phyloP scores from a whole-genome alignment of 176 grass and related monocot genomes.

The Avena insularis region DNA sequence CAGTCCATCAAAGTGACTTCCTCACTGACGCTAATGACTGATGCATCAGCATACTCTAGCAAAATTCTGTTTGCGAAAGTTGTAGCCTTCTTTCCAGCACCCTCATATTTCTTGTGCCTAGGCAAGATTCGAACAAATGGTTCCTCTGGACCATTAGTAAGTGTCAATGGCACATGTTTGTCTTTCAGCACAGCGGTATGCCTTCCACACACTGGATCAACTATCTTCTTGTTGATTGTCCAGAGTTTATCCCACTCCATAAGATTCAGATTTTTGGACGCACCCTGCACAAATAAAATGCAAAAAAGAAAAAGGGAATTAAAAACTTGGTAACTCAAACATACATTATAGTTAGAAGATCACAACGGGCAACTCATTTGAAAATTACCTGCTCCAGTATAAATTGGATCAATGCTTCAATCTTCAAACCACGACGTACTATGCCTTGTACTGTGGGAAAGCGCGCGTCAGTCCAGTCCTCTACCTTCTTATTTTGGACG shows the following conservation, averaged over 20 bases:
- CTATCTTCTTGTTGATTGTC: slow-evolving; percentile 95
- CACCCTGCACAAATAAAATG: slow-evolving; percentile 61
- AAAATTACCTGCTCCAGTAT: slow-evolving; percentile 82
- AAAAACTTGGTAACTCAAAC: background rate
- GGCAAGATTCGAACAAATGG: slow-evolving; percentile 69
- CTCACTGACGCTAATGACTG: slow-evolving; percentile 59
- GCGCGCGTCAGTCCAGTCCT: slow-evolving; percentile 88
- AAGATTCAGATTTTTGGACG: slow-evolving; percentile 94
- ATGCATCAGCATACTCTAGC: slow-evolving; percentile 81
- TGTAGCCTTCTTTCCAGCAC: slow-evolving; percentile 87
- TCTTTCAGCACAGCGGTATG: slow-evolving; percentile 80
- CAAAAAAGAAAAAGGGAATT: slow-evolving; percentile 26
- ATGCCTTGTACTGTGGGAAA: slow-evolving; percentile 95
- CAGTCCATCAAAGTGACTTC: slow-evolving; percentile 98
- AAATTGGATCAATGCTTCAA: slow-evolving; percentile 90
- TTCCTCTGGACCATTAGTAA: slow-evolving; percentile 81
- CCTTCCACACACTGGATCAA: slow-evolving; percentile 85
- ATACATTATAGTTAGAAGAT: slow-evolving; percentile 7
- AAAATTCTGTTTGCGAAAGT: slow-evolving; percentile 76
- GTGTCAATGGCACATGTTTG: slow-evolving; percentile 57
- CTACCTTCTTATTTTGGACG: slow-evolving; percentile 86
- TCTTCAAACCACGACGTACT: slow-evolving; percentile 82
- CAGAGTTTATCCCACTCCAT: slow-evolving; percentile 99
- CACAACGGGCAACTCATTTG: slow-evolving; percentile 23
- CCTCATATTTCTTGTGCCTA: slow-evolving; percentile 91